phyloP scores from a whole-genome alignment of 805 yeast species.

The Cyberlindnera maritima region DNA sequence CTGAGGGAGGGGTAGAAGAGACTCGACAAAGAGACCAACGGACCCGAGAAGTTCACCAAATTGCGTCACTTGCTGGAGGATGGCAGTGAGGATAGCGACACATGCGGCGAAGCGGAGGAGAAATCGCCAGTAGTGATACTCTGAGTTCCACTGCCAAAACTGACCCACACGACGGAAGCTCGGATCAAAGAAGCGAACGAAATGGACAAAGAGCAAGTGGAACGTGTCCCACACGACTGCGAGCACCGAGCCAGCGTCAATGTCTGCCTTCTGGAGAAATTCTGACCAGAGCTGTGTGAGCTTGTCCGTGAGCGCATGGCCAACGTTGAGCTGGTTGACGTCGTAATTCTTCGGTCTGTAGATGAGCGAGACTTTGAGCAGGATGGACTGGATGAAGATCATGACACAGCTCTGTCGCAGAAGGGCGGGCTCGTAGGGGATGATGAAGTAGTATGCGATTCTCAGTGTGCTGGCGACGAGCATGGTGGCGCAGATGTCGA shows the following conservation, averaged over 20 bases:
- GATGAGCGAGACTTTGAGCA: conserved; percentile 60
- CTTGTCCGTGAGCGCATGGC: conserved; percentile 6
- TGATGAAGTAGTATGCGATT: conserved; percentile 71
- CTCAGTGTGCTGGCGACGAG: conserved; percentile 70
- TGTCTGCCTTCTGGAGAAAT: background rate
- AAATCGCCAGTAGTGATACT: conserved; percentile 60
- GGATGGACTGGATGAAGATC: conserved; percentile 71
- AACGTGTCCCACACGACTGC: conserved; percentile 12
- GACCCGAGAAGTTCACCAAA: conserved; percentile 57
- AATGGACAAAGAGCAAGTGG: conserved; percentile 31
- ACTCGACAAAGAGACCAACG: conserved; percentile 67
- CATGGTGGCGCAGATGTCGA: conserved; percentile 95
- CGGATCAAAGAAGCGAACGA: conserved; percentile 66
- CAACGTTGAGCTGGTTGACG: conserved; percentile 34
- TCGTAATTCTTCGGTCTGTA: conserved; percentile 49
- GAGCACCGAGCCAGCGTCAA: conserved; percentile 12
- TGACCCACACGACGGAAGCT: conserved; percentile 58
- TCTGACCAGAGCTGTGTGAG: conserved; percentile 7
- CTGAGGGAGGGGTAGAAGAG: conserved; percentile 74
- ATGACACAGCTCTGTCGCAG: conserved; percentile 79
- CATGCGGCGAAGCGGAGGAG: conserved; percentile 32
- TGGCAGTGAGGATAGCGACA: conserved; percentile 33
- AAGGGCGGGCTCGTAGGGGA: conserved; percentile 79
- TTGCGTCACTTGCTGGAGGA: conserved; percentile 33
- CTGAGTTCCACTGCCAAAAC: conserved; percentile 87